Percentiles rank a stretch among this genome's conserved stretches.
Evolutionary conservation across 768 basidiomycete species (phyloP).

Genomic region (Tulasnella sp.): DNA sequence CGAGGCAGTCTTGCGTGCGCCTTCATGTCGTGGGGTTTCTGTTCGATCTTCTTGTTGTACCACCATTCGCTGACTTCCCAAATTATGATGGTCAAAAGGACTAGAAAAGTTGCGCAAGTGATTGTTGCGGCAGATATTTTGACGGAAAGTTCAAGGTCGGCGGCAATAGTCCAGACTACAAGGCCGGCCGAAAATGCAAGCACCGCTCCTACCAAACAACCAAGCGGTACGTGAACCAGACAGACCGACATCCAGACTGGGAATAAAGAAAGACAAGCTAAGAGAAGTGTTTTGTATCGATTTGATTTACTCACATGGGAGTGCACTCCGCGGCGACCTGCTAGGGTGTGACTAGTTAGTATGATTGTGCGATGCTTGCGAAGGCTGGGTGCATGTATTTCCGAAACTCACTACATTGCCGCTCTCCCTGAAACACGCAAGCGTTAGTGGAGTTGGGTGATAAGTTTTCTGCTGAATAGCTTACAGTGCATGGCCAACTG

Average conservation of each 20-base stretch:
- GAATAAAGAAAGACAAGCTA: neutral
- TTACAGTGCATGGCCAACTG: conserved; percentile 34
- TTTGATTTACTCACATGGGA: conserved; percentile 21
- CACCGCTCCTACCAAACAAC: conserved; percentile 33
- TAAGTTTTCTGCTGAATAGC: neutral
- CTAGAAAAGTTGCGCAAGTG: conserved; percentile 32
- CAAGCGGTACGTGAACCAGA: conserved; percentile 17
- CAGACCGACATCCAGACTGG: conserved; percentile 32
- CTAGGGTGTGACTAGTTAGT: neutral
- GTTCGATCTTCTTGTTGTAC: too few relatives aligned
- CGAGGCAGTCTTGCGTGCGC: too few relatives aligned
- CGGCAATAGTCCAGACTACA: conserved; percentile 23
- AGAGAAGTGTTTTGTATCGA: neutral
- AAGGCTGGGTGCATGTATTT: too few relatives aligned
- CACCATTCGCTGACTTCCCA: conserved; percentile 34
- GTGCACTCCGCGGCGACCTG: conserved; percentile 24
- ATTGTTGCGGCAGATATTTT: conserved; percentile 1
- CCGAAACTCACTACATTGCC: conserved; percentile 34
- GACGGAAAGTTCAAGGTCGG: neutral
- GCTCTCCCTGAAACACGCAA: too few relatives aligned
- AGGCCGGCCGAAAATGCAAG: conserved; percentile 36
- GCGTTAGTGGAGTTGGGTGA: neutral
- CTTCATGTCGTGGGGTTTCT: too few relatives aligned
- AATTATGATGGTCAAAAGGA: conserved; percentile 29
- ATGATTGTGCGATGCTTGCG: too few relatives aligned